phyloP scores from a whole-genome alignment of 2,329 filamentous ascomycete species.

The Penicillium sp. region DNA sequence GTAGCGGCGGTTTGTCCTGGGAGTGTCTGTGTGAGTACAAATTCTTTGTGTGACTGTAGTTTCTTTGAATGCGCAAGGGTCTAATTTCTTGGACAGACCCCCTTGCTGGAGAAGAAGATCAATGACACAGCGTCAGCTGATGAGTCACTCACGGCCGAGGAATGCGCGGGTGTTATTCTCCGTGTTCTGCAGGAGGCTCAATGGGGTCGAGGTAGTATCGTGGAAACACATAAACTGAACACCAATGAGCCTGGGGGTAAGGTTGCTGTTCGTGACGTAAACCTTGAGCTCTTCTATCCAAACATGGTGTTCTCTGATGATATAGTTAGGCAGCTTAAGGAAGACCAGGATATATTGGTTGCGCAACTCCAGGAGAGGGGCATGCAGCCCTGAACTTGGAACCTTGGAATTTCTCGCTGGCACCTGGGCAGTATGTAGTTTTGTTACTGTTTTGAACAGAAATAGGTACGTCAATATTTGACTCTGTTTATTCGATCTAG shows the following conservation, averaged over 20 bases:
- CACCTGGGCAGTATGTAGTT: too few relatives aligned
- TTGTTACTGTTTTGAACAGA: too few relatives aligned
- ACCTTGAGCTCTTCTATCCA: not conserved
- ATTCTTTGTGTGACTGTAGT: not conserved
- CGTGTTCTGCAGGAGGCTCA: not conserved
- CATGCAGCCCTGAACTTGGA: not conserved
- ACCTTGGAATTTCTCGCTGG: too few relatives aligned
- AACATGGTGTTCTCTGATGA: not conserved
- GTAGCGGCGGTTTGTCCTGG: constrained; percentile 1
- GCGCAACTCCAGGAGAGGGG: not conserved
- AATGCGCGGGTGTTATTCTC: not conserved
- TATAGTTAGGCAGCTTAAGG: not conserved
- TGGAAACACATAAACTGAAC: not conserved
- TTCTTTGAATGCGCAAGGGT: not conserved
- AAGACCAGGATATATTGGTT: not conserved
- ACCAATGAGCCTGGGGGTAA: not conserved
- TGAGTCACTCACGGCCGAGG: not conserved
- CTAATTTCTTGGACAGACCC: not conserved
- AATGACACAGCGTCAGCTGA: not conserved
- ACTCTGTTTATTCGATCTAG: too few relatives aligned
- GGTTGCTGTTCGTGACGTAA: not conserved
- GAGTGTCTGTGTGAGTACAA: not conserved
- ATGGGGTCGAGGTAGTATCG: constrained; percentile 1
- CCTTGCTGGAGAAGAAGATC: not conserved
- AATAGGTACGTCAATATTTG: too few relatives aligned